phyloP scores from a whole-genome alignment of 805 yeast genomes.

The Monosporozyma aerobia region DNA sequence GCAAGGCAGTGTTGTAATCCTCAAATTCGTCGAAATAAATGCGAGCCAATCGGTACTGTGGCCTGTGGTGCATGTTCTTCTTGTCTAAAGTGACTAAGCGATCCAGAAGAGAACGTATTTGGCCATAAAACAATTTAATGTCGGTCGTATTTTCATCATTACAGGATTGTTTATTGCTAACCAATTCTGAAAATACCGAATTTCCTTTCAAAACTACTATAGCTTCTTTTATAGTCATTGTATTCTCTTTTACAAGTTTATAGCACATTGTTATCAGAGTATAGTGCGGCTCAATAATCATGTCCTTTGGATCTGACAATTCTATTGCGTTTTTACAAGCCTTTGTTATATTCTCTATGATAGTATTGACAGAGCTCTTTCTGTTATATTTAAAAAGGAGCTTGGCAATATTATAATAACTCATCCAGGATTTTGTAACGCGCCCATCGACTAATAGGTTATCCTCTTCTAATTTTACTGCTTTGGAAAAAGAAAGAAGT shows the following conservation, averaged over 20 bases:
- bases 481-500: slow-evolving; percentile 17
- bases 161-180: background rate
- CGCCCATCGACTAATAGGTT: background rate
- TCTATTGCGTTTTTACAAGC: slow-evolving; percentile 38
- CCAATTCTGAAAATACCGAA: slow-evolving; percentile 18
- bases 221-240: slow-evolving; percentile 33
- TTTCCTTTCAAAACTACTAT: slow-evolving; percentile 34
- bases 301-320: slow-evolving; percentile 37
- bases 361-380: slow-evolving; percentile 8
- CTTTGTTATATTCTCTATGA: slow-evolving; percentile 29
- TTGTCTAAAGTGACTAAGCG: slow-evolving; percentile 53
- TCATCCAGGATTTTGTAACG: slow-evolving; percentile 45
- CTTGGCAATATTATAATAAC: slow-evolving; percentile 50
- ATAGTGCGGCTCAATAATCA: slow-evolving; percentile 73
- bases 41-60: slow-evolving; percentile 61
- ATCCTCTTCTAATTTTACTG: slow-evolving; percentile 5
- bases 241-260: slow-evolving; percentile 40
- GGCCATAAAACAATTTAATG: slow-evolving; percentile 27
- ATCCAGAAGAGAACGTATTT: slow-evolving; percentile 39
- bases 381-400: slow-evolving; percentile 42
- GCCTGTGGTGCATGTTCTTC: slow-evolving; percentile 87
- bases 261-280: slow-evolving; percentile 45
- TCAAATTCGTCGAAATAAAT: slow-evolving; percentile 47
- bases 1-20: slow-evolving; percentile 46
- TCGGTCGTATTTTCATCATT: slow-evolving; percentile 6